Base-by-base conservation (phyloP, 140 eudicot genomes). In the Flaveria floridana region DNA sequence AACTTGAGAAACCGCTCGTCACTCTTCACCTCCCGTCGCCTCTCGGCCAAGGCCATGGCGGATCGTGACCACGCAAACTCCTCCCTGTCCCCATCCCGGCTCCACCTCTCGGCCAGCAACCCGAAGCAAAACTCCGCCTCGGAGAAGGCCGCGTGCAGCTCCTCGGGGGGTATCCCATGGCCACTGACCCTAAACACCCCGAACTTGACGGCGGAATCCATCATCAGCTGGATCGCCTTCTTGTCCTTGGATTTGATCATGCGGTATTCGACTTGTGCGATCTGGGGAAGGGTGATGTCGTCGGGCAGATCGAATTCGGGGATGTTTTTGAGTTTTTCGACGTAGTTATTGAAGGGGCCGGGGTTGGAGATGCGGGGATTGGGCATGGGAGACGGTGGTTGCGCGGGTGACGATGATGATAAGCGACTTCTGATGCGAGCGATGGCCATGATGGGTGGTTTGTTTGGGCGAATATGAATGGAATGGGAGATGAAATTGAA, bases 361-460 rank as follows among this genome's bases (percentile, higher is more conserved):
- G 85, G 77, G 21, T 77, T 84, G 39, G 79, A 47, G 59, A 86
- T 82, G 67, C 74, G 65, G 16, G 84, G 81, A 13, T 86, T 88
- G 48, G 95, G 91, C 84, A 87, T 82, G n/a, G 95, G 96, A 26
- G 96, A 82, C 0, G 96, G 92, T 0, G 89, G 90, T 50, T 83
- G 86, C 23, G 82, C 78, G 3, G 82, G 65, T 11, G 80, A 42
- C 7, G 88, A 46, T 8, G 82, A 58, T 9, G 68, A 51, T 13
- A 74, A 69, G 46, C 79, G 80, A 52, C 82, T 80, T 77, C 79
- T 73, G n/a, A 68, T 80, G 52, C 83, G 79, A 56, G 79, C 81
- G 30, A 80, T 77, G 2, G 85, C 85, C 85, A 84, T 80, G 30
- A 73, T 56, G 37, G 72, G 73, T n/a, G 37, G 73, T 11, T 53